These are phyloP conservation scores for Danielozyma ontarioensis DNA, from an alignment of 805 yeast genomes.

Conservation along the genomic window DNA sequence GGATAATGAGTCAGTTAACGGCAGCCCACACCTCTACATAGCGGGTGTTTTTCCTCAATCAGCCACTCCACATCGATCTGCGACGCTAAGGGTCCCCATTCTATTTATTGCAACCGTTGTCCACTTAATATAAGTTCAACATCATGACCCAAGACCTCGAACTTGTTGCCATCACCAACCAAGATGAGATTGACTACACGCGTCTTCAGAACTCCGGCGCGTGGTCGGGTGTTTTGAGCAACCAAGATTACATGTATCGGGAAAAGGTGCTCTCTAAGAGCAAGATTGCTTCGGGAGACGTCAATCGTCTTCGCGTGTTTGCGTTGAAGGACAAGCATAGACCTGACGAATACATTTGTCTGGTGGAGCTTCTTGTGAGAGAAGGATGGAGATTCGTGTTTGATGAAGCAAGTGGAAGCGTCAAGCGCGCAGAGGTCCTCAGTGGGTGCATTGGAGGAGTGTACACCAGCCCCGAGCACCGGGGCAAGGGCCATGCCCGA, in stretches of 20 bases:
- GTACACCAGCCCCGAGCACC: constrained; percentile 29
- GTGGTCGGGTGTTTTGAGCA: constrained; percentile 33
- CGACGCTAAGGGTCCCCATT: too few species aligned
- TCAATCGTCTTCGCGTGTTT: constrained; percentile 18
- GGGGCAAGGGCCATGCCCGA: constrained; percentile 34
- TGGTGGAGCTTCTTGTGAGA: constrained; percentile 32
- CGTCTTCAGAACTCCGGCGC: constrained; percentile 27
- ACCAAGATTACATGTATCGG: constrained; percentile 29
- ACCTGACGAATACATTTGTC: constrained; percentile 19
- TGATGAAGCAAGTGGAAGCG: constrained; percentile 8
- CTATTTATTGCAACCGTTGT: too few species aligned
- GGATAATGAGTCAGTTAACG: too few species aligned
- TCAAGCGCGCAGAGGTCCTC: constrained; percentile 11
- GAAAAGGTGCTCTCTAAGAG: constrained; percentile 26
- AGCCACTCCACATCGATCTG: too few species aligned
- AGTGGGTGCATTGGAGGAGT: constrained; percentile 41
- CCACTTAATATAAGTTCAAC: too few species aligned
- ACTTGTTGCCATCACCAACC: too few species aligned
- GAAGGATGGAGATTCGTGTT: constrained; percentile 19
- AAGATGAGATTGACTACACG: too few species aligned
- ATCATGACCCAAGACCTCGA: too few species aligned
- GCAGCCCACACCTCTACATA: too few species aligned
- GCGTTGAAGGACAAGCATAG: constrained; percentile 15
- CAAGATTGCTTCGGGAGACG: constrained; percentile 12
- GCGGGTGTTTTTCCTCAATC: too few species aligned